A percentile compares a stretch with the other conserved stretches of the same genome.
phyloP scores from a whole-genome alignment of 257 asterid species.

The Solanum tarapatanum region DNA sequence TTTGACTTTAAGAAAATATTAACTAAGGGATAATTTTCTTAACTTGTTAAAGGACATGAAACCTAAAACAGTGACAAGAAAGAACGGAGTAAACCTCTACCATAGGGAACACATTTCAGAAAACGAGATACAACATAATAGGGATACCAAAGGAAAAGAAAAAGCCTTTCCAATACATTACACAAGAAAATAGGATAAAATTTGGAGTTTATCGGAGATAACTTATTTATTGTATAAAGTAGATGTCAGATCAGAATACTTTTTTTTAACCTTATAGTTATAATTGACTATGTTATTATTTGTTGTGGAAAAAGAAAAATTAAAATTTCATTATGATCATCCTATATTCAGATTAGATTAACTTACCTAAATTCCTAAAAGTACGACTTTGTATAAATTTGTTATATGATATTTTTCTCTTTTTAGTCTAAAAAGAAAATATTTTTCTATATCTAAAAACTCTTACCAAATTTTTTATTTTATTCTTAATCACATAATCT shows the following conservation, averaged over 20 bases:
- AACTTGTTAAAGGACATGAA: too few relatives aligned
- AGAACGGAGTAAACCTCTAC: neutral
- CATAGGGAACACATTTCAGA: neutral
- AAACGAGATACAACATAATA: neutral
- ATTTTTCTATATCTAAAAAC: neutral
- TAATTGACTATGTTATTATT: neutral
- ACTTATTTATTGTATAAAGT: too few relatives aligned
- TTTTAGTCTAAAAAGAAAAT: neutral
- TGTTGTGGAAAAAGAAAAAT: neutral
- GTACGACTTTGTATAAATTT: neutral
- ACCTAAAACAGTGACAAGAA: too few relatives aligned
- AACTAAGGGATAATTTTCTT: too few relatives aligned
- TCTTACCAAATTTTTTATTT: too few relatives aligned
- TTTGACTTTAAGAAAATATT: too few relatives aligned
- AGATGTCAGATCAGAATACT: neutral
- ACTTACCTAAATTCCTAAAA: neutral
- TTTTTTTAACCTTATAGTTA: too few relatives aligned
- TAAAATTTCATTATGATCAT: slow-evolving; percentile 28
- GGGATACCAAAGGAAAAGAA: neutral
- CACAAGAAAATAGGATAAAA: neutral
- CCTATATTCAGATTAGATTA: slow-evolving; percentile 25
- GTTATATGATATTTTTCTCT: neutral
- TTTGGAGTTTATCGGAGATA: too few relatives aligned
- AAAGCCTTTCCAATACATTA: neutral
- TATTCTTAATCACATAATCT: neutral